Base-by-base conservation (phyloP, 768 basidiomycete species). In the Collybia mongolica region DNA sequence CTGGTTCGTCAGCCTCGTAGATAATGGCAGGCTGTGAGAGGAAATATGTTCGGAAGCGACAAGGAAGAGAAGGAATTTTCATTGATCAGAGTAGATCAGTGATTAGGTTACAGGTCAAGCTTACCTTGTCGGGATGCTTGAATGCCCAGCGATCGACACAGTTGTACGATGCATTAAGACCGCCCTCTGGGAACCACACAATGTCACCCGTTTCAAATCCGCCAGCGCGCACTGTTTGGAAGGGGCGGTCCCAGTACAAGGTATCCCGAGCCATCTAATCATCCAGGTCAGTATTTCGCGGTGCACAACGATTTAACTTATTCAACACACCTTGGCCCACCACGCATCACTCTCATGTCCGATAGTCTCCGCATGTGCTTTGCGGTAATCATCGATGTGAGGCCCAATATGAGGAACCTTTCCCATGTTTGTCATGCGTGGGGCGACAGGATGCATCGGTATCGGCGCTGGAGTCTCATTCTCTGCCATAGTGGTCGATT, bases 131-230 rank as follows among this genome's bases (percentile, higher is more conserved):
- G 0, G 96, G 97, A 61, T 94, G 73, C 64, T 84, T 82, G 74
- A 88, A 94, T 14, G 92, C 96, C 87, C 93, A 95, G 49, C 96
- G 83, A 67, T 99, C 97, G 44, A 99, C 92, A 61, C 93, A 96
- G 71, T 99, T 99, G 79, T 98, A 98, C 7, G 93, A 84, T 1
- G 88, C 96, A 62, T 95, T 97, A 58, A 96, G 71, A 3, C 77
- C 86, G 24, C 96, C 96, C 61, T 99, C 95, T 4, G 93, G 93
- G 80, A 98, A 98, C 96, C 96, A 98, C 54, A 80, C 80, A 52
- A 96, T 84, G 65, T 97, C 92, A 23, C 95, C 96, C 1, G 79
- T 81, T 61, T 80, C 77, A 61, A 98, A 98, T 6, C 78, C 74
- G 39, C 96, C 96, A 3, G 88, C 74, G 60, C 87, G 75, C 51